These are phyloP conservation scores for Phytophthora lateralis DNA, from an alignment of 352 stramenopile species.

Conservation along the genomic window DNA sequence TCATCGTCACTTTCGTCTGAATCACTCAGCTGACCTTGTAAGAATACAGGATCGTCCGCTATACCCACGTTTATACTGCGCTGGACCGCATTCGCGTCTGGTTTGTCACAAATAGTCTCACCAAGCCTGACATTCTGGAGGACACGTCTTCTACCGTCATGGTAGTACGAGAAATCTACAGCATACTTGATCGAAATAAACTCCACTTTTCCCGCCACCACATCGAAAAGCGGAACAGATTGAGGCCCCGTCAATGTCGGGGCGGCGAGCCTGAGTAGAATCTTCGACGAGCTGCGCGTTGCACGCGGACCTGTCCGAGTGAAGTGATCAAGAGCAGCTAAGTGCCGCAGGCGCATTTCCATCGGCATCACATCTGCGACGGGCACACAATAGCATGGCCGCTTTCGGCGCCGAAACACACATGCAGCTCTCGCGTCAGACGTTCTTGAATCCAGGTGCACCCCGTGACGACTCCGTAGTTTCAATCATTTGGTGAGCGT, in stretches of 20 bases:
- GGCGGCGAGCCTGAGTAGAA: background rate
- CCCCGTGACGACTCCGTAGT: conserved; percentile 16
- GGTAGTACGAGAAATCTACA: conserved; percentile 11
- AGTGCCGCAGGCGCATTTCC: conserved; percentile 8
- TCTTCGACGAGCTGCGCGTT: background rate
- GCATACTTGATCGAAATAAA: conserved; percentile 15
- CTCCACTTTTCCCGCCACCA: background rate
- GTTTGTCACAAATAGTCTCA: conserved; percentile 6
- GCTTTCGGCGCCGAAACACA: background rate
- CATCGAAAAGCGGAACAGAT: background rate
- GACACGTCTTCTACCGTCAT: background rate
- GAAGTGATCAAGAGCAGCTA: background rate
- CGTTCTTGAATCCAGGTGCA: conserved; percentile 11
- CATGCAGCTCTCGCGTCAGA: background rate
- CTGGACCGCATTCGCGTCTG: background rate
- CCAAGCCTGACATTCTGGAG: background rate
- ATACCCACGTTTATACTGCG: background rate
- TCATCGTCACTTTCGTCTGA: conserved; percentile 7
- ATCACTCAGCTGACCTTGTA: conserved; percentile 3
- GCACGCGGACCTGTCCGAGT: background rate
- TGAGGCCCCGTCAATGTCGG: conserved; percentile 7
- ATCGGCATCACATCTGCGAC: conserved; percentile 14
- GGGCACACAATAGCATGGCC: conserved; percentile 1
- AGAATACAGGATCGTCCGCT: background rate
- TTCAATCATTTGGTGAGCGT: background rate